These are phyloP conservation scores for Colletotrichum cordylinicola DNA, from an alignment of 2,329 filamentous ascomycete species.

Conservation along the genomic window DNA sequence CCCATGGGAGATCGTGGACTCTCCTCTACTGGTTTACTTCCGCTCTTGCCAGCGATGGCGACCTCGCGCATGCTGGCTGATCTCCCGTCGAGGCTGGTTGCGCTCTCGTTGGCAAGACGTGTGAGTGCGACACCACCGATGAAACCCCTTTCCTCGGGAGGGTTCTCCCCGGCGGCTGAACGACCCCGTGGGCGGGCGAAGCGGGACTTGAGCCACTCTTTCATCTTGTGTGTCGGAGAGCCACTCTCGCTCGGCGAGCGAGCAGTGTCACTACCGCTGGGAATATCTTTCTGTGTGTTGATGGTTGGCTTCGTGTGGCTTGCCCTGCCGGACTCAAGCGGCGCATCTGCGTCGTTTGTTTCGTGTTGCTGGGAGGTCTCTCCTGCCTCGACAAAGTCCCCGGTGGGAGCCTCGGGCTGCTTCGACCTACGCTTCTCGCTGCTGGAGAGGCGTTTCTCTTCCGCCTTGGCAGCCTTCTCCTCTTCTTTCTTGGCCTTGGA, in stretches of 20 bases:
- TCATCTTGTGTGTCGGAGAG: constrained; percentile 46
- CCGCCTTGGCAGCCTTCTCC: constrained; percentile 56
- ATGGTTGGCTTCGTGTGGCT: constrained; percentile 23
- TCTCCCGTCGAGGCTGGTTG: constrained; percentile 46
- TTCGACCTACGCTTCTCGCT: constrained; percentile 58
- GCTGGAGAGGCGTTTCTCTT: constrained; percentile 56
- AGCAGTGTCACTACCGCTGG: constrained; percentile 4
- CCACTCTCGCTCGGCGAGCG: constrained; percentile 23
- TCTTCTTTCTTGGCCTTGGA: constrained; percentile 53
- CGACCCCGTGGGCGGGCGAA: constrained; percentile 50
- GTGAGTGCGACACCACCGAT: constrained; percentile 55
- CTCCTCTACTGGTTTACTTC: constrained; percentile 31
- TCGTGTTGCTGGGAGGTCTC: neutral
- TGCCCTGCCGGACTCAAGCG: neutral
- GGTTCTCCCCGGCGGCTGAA: constrained; percentile 40
- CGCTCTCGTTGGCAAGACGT: constrained; percentile 48
- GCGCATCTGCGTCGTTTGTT: neutral
- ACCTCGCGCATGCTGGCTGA: constrained; percentile 52
- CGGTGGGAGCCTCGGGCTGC: constrained; percentile 25
- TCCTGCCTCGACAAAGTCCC: neutral
- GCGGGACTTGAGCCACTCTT: constrained; percentile 61
- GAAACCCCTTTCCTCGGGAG: constrained; percentile 43
- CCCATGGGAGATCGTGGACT: constrained; percentile 27
- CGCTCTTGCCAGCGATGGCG: constrained; percentile 46
- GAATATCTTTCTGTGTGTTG: constrained; percentile 17